Base-by-base conservation (phyloP, 169 alveolate species). In the Eimeria necatrix region DNA sequence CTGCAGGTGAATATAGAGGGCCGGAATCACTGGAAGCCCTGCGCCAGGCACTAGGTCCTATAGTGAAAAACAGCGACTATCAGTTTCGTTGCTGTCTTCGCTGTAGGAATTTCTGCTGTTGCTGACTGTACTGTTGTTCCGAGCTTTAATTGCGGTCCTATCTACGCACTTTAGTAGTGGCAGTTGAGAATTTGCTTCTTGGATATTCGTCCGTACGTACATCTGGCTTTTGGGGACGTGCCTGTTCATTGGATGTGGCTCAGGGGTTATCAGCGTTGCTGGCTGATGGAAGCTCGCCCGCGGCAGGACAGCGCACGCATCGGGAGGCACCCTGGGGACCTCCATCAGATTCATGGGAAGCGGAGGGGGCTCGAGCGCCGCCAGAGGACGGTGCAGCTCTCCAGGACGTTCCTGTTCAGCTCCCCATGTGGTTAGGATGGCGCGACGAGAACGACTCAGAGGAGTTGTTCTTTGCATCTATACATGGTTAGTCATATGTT, bases 391-490 rank as follows among this genome's bases (percentile, higher is more conserved):
- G 76, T 22, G 56, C 32, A 60, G 74, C 49, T 10, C 86, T 52
- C 10, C 60, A 14, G 76, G 64, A 32, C 56, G 56, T 61, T 14
- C 49, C 78, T 4, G 83, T 86, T 46, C 85, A 26, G 78, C 94
- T 94, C 64, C 93, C 94, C 26, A 49, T 70, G 48, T 97, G 98
- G 98, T 95, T 96, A 74, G 98, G 98, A 4, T 97, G 98, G 98
- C 95, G 96, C 59, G 98, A 97, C 87, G 95, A 90, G 59, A 70
- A 95, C 71, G 99, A 99, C 94, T 96, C 98, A 1, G 98, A 97
- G 87, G 98, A 98, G 94, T 96, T 98, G 2, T 97, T 98, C 95
- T 99, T 99, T 94, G 97, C 98, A 48, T 98, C 99, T 7, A 97
- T 98, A 5, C 99, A 99, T 96, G 96, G 96, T 94, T 20, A 12